phyloP scores from a whole-genome alignment of 2,329 filamentous ascomycete genomes.

The Waltergamsia citrina region DNA sequence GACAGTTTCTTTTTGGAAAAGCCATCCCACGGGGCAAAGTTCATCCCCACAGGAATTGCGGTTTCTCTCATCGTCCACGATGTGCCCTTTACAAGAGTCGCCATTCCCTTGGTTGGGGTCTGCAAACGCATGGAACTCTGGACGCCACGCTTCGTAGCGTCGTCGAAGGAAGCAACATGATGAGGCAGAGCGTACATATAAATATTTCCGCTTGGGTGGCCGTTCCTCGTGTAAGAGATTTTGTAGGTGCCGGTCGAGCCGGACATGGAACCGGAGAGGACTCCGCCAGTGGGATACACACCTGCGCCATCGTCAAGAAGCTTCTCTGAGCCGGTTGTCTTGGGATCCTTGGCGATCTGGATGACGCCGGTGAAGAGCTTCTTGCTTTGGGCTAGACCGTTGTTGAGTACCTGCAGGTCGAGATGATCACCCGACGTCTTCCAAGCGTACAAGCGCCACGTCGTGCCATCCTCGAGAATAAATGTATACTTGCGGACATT shows the following conservation, averaged over 20 bases:
- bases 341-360: slow-evolving; percentile 72
- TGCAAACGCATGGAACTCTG: slow-evolving; percentile 54
- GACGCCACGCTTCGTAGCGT: slow-evolving; percentile 36
- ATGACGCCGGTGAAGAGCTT: slow-evolving; percentile 66
- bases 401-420: slow-evolving; percentile 58
- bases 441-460: slow-evolving; percentile 75
- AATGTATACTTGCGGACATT: slow-evolving; percentile 70
- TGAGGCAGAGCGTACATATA: slow-evolving; percentile 86
- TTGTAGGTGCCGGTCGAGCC: slow-evolving; percentile 59
- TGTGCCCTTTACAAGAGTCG: slow-evolving; percentile 61
- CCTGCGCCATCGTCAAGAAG: slow-evolving; percentile 77
- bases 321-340: slow-evolving; percentile 32
- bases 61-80: slow-evolving; percentile 71
- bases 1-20: background rate
- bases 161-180: slow-evolving; percentile 68
- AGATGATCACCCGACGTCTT: slow-evolving; percentile 48
- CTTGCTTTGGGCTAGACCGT: slow-evolving; percentile 55
- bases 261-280: too few relatives aligned
- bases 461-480: slow-evolving; percentile 58
- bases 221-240: slow-evolving; percentile 61
- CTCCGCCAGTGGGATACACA: slow-evolving; percentile 48
- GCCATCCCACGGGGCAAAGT: slow-evolving; percentile 69
- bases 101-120: slow-evolving; percentile 78
- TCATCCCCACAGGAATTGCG: slow-evolving; percentile 62
- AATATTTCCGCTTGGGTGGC: slow-evolving; percentile 51